phyloP scores from a whole-genome alignment of 352 stramenopile genomes.

The Phytophthora fragariaefolia region DNA sequence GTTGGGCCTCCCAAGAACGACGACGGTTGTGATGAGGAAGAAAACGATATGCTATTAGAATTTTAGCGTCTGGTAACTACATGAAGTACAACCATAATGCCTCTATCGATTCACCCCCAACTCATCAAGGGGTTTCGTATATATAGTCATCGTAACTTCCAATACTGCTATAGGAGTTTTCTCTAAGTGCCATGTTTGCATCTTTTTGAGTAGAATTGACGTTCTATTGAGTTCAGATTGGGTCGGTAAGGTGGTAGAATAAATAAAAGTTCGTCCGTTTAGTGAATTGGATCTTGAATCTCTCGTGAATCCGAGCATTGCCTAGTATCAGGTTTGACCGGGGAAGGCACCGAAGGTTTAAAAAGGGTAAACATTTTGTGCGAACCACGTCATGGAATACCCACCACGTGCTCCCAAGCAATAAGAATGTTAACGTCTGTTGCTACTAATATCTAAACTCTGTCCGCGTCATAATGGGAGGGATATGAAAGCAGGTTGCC shows the following conservation, averaged over 20 bases:
- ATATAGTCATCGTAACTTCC: constrained; percentile 6
- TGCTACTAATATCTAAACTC: constrained; percentile 23
- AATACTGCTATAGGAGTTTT: constrained; percentile 7
- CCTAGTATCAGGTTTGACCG: constrained; percentile 37
- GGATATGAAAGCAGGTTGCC: constrained; percentile 16
- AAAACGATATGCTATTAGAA: no score
- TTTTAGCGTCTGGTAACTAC: no score
- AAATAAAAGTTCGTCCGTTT: constrained; percentile 18
- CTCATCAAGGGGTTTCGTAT: constrained; percentile 6
- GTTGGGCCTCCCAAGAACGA: no score
- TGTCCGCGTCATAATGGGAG: constrained; percentile 21
- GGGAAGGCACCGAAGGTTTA: constrained; percentile 37
- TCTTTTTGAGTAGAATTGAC: constrained; percentile 26
- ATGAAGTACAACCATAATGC: constrained; percentile 22
- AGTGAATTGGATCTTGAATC: constrained; percentile 15
- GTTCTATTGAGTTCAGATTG: constrained; percentile 35
- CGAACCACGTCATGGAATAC: constrained; percentile 35
- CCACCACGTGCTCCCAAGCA: constrained; percentile 19
- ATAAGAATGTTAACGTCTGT: constrained; percentile 32
- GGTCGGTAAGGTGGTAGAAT: constrained; percentile 31
- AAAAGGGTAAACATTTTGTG: constrained; percentile 22
- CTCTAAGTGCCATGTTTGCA: constrained; percentile 19
- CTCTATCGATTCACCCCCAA: constrained; percentile 6
- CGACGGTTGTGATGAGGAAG: no score
- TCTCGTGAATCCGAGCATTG: constrained; percentile 39